Evolutionary conservation across 75 land plant species (phyloP), one percentile per base, ranked within the genome.

Genomic region (Selaginella tamariscina): DNA sequence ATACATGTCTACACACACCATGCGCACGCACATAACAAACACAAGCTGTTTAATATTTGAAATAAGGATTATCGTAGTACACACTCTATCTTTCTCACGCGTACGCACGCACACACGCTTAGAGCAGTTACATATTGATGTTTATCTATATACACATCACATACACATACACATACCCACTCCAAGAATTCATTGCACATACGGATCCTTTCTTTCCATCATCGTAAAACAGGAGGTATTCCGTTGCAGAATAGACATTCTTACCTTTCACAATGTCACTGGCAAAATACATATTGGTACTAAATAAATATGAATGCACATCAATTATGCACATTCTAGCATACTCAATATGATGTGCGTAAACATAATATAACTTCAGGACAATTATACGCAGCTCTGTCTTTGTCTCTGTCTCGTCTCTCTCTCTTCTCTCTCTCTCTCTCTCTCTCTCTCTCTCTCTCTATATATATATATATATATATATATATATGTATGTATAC

Each of bases 131-230:
- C n/a, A n/a, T n/a, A n/a, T n/a, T n/a, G n/a, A 27, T 23, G 20
- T 22, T 23, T 5, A 57, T 2, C 26, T 57, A n/a, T n/a, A n/a
- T 57, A 5, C 62, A 26, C 66, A 27, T 27, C 29, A 22, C 9
- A 2, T 27, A 13, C 2, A 27, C 27, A 64, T 27, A 27, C 66
- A n/a, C 31, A 67, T 80, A 89, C 95, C 98, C 98, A 94, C 60
- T 90, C 91, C 49, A 85, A 77, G 67, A 94, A 88, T 72, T 94
- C 98, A 95, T 91, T 60, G 85, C 88, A 54, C 85, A 87, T 64
- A 87, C 85, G 71, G 78, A 79, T 28, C 85, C 92, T 54, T 80
- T 87, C 54, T 33, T 68, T 27, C 75, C 65, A 33, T 74, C 79
- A 76, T 88, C 84, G 39, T 65, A 83, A 68, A 82, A 91, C 2